These are phyloP conservation scores for Solanum dulcamara DNA, from an alignment of 257 asterid species.

Conservation along the genomic window DNA sequence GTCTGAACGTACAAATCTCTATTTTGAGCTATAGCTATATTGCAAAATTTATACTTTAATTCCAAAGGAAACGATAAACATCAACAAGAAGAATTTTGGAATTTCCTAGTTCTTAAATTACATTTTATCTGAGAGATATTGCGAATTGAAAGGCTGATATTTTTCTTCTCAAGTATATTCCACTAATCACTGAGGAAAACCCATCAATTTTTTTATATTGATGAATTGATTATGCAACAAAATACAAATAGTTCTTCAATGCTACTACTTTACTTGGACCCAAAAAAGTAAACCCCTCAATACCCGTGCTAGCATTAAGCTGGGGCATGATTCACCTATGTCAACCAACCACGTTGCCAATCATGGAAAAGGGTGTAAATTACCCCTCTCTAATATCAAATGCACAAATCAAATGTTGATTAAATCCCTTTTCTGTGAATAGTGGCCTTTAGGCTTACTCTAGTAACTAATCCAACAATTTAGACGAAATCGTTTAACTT, in stretches of 20 bases:
- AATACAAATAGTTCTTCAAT: background rate
- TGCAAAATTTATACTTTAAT: background rate
- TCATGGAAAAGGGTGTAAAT: background rate
- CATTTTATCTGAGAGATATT: background rate
- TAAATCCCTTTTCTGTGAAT: background rate
- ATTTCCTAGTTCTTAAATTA: background rate
- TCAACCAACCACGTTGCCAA: background rate
- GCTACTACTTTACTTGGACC: background rate
- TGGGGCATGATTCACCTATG: background rate
- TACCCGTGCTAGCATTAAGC: background rate
- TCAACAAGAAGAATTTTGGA: background rate
- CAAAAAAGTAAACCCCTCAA: background rate
- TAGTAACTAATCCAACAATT: background rate
- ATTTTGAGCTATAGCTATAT: background rate
- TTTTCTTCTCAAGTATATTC: background rate
- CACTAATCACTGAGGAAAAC: background rate
- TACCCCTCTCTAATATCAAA: slow-evolving; percentile 3
- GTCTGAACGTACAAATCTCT: background rate
- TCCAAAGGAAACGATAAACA: background rate
- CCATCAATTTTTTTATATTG: background rate
- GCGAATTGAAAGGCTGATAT: background rate
- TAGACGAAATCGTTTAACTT: background rate
- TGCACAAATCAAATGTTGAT: background rate
- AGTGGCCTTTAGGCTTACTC: background rate
- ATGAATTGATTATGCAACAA: background rate